Conservation (phyloP, 441 rosid species). For the Lepidium campestre region DNA sequence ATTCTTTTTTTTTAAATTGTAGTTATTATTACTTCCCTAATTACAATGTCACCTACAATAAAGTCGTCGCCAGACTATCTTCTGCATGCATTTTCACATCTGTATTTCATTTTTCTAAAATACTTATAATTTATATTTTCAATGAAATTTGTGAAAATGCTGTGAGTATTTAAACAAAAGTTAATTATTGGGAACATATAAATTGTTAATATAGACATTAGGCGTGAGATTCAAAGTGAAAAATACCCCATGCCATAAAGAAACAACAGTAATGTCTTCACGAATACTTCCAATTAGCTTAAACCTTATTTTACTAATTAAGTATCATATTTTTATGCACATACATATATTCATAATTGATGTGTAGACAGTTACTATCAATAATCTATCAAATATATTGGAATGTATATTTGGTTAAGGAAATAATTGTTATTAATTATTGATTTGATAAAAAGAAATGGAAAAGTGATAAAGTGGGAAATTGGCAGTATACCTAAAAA, state of each 20-base stretch:
- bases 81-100: background rate
- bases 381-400: too few species aligned
- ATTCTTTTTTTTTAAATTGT: background rate
- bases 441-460: too few species aligned
- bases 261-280: slow-evolving; percentile 19
- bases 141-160: background rate
- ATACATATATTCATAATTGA: background rate
- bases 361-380: too few species aligned
- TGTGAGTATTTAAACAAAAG: background rate
- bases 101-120: background rate
- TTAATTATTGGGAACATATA: slow-evolving; percentile 8
- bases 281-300: slow-evolving; percentile 21
- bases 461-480: background rate
- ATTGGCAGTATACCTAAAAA: slow-evolving; percentile 15
- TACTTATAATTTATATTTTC: background rate
- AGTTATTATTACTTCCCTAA: slow-evolving; percentile 25
- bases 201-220: background rate
- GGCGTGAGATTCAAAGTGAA: slow-evolving; percentile 18
- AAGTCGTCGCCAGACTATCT: background rate
- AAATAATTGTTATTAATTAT: too few species aligned
- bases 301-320: slow-evolving; percentile 1
- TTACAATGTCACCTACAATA: slow-evolving; percentile 10
- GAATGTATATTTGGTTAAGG: too few species aligned
- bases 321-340: background rate
- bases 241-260: slow-evolving; percentile 26